Percentiles rank a stretch among this genome's conserved stretches.
phyloP scores from a whole-genome alignment of 2,329 filamentous ascomycete species.

The Ophiostoma pallidulum region DNA sequence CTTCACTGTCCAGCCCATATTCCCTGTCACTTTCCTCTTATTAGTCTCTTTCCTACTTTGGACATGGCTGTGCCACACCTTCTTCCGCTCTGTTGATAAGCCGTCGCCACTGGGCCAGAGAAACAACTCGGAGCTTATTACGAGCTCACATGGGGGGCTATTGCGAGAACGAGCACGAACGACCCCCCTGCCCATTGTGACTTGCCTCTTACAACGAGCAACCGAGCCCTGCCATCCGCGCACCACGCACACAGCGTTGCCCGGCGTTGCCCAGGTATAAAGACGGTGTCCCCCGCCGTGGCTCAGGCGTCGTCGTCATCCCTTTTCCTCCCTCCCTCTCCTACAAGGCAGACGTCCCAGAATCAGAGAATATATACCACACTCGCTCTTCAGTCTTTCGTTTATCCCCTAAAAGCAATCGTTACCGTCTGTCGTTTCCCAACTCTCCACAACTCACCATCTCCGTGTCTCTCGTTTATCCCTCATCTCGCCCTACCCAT shows the following conservation, averaged over 20 bases:
- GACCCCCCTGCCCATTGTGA: too few species aligned
- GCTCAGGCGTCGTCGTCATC: background rate
- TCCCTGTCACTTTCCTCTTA: background rate
- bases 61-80: background rate
- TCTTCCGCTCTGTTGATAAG: constrained; percentile 5
- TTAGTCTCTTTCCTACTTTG: background rate
- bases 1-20: background rate
- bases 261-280: constrained; percentile 1
- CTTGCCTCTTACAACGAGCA: too few species aligned
- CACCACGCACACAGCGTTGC: too few species aligned
- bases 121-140: background rate
- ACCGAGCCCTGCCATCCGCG: too few species aligned
- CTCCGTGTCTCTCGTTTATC: too few species aligned
- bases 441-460: background rate
- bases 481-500: too few species aligned
- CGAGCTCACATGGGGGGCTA: background rate
- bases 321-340: background rate
- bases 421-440: background rate
- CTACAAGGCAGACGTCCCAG: background rate
- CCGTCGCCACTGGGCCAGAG: constrained; percentile 2
- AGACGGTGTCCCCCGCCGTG: background rate
- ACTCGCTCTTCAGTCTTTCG: constrained; percentile 12
- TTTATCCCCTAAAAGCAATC: constrained; percentile 5
- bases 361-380: background rate
- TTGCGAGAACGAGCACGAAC: background rate